Conservation (phyloP, 495 filamentous ascomycete species). For the Beverwykella pulmonaria region DNA sequence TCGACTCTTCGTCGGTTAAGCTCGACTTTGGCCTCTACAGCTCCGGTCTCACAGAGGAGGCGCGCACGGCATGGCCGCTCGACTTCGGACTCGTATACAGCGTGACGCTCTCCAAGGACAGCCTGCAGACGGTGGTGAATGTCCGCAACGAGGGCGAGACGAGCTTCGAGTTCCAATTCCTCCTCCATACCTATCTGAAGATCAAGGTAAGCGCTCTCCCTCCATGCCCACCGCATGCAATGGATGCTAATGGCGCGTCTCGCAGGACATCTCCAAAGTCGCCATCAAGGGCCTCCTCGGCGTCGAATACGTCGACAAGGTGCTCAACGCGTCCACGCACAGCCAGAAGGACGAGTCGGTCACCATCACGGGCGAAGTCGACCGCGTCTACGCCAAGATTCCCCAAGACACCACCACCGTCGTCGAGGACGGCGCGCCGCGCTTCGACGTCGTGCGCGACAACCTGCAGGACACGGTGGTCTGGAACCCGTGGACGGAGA, state of each 20-base stretch:
- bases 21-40: constrained; percentile 90
- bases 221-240: neutral
- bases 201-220: constrained; percentile 78
- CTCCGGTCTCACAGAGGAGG: constrained; percentile 64
- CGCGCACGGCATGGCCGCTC: constrained; percentile 71
- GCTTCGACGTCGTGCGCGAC: constrained; percentile 75
- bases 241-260: neutral
- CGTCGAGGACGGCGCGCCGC: constrained; percentile 59
- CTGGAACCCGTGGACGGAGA: constrained; percentile 96
- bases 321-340: constrained; percentile 60
- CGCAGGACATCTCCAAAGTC: constrained; percentile 62
- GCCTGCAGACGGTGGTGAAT: constrained; percentile 78
- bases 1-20: constrained; percentile 59
- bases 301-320: constrained; percentile 80
- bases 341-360: constrained; percentile 58
- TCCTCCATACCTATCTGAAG: constrained; percentile 88
- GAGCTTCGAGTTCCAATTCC: constrained; percentile 85
- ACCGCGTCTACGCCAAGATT: constrained; percentile 69
- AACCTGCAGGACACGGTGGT: constrained; percentile 85
- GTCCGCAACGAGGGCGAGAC: constrained; percentile 81
- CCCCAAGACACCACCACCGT: constrained; percentile 59
- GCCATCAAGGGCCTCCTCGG: constrained; percentile 71
- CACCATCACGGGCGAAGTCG: constrained; percentile 71
- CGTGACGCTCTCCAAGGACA: constrained; percentile 75
- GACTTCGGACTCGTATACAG: constrained; percentile 90